Evolutionary conservation across 805 yeast genomes (phyloP), one percentile per base, ranked within the genome.

Genomic region (Schwanniomyces yamadae): DNA sequence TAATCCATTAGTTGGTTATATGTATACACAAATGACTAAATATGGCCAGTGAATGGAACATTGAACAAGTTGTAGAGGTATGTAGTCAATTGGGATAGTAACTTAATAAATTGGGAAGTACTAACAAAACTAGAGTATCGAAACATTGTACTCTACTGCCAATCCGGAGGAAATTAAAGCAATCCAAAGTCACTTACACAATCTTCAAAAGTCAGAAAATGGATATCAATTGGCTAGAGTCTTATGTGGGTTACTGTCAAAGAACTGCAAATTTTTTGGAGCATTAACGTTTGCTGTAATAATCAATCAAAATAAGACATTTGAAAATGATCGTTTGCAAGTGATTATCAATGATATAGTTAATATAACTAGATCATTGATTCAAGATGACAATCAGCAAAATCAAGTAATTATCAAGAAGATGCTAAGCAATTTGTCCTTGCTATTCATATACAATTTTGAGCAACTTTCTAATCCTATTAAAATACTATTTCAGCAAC

Each of bases 261-360:
- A 62, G 28, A 75, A 74, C 39, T 75, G 80, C 42, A 77, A 79
- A 50, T 87, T 82, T 54, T 82, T 87, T 50, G 96, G 95, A 0
- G 95, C 95, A 0, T 69, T 84, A 39, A 87, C 95, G 0, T 79
- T 77, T 40, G 74, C 87, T 0, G 93, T 87, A 4, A 66, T 72
- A 44, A 57, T 83, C 28, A 77, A 75, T 40, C 52, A 45, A 13
- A 41, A 41, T 28, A 15, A 33, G 22, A 28, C 34, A 10, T 21
- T 36, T 22, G n/a, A 35, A n/a, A 12, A 37, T 4, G 44, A 48
- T 5, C 44, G 39, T 11, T 39, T 49, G 4, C 45, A 49, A 11
- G 47, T 33, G 7, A 12, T 35, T 16, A 35, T 40, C 11, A 23
- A 37, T 31, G 45, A 45, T 21, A 30, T 43, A n/a, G 15, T 43